phyloP scores from a whole-genome alignment of 2,329 filamentous ascomycete genomes.

The Colletotrichum godetiae region DNA sequence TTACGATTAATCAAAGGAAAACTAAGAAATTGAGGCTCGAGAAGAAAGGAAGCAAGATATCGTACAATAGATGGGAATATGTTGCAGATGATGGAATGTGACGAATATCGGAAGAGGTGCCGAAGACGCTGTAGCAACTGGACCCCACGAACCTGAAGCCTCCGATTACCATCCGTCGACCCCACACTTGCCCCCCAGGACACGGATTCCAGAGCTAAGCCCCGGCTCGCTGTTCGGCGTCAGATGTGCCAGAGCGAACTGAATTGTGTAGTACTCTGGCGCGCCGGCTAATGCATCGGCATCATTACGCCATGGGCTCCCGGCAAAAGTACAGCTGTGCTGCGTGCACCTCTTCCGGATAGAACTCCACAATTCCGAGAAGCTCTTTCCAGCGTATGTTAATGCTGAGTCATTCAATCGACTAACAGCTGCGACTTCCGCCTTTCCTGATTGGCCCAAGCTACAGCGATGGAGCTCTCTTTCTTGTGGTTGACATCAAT shows the following conservation, averaged over 20 bases:
- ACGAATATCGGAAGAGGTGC: neutral
- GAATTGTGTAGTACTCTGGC: neutral
- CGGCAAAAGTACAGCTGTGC: neutral
- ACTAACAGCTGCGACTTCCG: neutral
- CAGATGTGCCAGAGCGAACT: neutral
- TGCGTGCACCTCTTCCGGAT: neutral
- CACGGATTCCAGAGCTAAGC: neutral
- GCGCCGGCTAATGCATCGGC: constrained; percentile 18
- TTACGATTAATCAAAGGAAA: neutral
- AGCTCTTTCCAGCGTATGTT: neutral
- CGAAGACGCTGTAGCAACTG: neutral
- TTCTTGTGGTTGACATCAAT: constrained; percentile 26
- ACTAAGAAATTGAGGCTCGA: too few species aligned
- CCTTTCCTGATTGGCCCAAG: constrained; percentile 11
- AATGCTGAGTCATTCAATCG: constrained; percentile 17
- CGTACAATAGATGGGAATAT: neutral
- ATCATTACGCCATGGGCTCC: neutral
- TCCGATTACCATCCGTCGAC: constrained; percentile 18
- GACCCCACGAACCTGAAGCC: neutral
- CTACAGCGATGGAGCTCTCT: neutral
- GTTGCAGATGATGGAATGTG: constrained; percentile 11
- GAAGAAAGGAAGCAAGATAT: neutral
- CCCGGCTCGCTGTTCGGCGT: neutral
- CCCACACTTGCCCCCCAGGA: constrained; percentile 6
- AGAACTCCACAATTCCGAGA: constrained; percentile 10